Base-by-base conservation (phyloP, 192 early-diverging fungal species). In the Bifiguratus adelaidae region DNA sequence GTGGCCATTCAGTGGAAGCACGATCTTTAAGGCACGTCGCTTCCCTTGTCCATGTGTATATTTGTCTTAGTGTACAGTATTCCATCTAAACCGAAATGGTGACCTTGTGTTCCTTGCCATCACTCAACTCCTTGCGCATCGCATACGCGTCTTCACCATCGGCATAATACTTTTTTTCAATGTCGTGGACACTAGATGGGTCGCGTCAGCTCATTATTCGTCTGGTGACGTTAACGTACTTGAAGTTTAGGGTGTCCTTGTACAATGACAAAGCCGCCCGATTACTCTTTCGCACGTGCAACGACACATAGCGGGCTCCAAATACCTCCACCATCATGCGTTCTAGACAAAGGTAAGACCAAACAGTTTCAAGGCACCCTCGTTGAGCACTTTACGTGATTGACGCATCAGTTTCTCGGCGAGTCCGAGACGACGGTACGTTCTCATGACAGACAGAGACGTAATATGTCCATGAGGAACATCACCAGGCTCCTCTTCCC, bases 361-460 rank as follows among this genome's bases (percentile, higher is more conserved):
- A 40, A 40, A 15, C 9, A 15, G n/a, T n/a, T n/a, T n/a, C n/a
- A n/a, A n/a, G n/a, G n/a, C n/a, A n/a, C n/a, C n/a, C n/a, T n/a
- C 51, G 34, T 32, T 18, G 22, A 16, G 12, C 12, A 25, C 76
- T 71, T 62, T 69, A 81, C 84, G 83, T 11, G 88, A 76, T 74
- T 95, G 92, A 23, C 58, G 80, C 96, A 99, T 99, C 43, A 99
- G 73, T 52, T 92, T 92, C 54, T 95, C 88, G 8, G 96, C 96
- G n/a, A 99, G 65, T 36, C 96, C 96, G 22, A 99, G 70, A 42
- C 93, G 76, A 60, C 96, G 78, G 65, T 92, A 99, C 45, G 80
- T 91, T 45, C 96, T 79, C 89, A 99, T 86, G 13, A 99, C 96
- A 21, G 91, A 88, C 23, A 99, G 76, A 16, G 86, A 89, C 11